phyloP scores from a whole-genome alignment of 148 eudicot genomes.

The Talinum fruticosum region DNA sequence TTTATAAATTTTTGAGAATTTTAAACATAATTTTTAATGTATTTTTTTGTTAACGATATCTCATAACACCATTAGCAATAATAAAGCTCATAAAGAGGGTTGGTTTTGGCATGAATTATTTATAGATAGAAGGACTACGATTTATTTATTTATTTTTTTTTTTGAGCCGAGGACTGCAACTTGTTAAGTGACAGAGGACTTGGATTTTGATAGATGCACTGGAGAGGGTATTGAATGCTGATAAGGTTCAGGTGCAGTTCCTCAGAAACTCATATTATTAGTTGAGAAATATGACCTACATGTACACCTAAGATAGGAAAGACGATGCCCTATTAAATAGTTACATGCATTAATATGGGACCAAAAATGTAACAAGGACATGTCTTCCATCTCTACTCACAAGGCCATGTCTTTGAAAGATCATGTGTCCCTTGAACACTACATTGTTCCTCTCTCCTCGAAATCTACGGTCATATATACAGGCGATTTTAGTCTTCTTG shows the following conservation, averaged over 20 bases:
- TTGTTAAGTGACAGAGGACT: not conserved
- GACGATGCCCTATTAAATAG: not conserved
- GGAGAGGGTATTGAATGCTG: slow-evolving; percentile 12
- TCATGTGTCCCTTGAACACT: not conserved
- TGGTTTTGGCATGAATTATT: not conserved
- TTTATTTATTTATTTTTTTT: too few species aligned
- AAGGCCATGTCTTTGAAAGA: not conserved
- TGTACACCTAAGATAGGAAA: not conserved
- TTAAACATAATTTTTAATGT: too few species aligned
- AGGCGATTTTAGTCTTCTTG: too few species aligned
- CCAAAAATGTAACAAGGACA: slow-evolving; percentile 9
- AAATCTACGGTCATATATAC: too few species aligned
- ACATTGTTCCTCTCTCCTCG: not conserved
- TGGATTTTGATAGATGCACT: not conserved
- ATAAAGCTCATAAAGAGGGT: not conserved
- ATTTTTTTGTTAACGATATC: too few species aligned
- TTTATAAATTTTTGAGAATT: too few species aligned
- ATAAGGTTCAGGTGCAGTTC: not conserved
- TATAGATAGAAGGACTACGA: not conserved
- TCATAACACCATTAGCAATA: too few species aligned
- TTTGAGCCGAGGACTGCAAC: too few species aligned
- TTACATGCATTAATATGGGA: slow-evolving; percentile 5
- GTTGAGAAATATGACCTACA: slow-evolving; percentile 5
- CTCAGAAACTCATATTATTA: not conserved
- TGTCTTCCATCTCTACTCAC: not conserved